Conservation (phyloP, 2,329 filamentous ascomycete genomes). For the Aulographum hederae region DNA sequence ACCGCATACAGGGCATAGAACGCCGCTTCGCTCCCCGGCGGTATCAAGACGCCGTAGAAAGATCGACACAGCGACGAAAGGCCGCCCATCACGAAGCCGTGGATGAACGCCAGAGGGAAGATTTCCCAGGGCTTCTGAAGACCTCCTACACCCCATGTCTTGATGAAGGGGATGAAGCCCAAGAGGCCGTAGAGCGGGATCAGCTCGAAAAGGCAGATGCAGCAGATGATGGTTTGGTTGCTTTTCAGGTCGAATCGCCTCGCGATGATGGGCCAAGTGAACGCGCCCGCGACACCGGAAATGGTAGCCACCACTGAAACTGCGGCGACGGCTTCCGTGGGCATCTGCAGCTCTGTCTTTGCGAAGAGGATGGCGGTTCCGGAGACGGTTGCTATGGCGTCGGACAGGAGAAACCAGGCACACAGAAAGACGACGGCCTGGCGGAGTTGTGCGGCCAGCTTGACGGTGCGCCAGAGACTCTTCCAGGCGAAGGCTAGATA, state of each 20-base stretch:
- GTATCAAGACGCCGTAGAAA: slow-evolving; percentile 77
- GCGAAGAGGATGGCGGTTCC: slow-evolving; percentile 90
- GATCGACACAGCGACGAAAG: slow-evolving; percentile 77
- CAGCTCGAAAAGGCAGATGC: slow-evolving; percentile 69
- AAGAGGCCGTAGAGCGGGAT: slow-evolving; percentile 79
- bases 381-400: slow-evolving; percentile 81
- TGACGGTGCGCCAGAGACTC: slow-evolving; percentile 60
- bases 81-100: slow-evolving; percentile 78
- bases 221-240: slow-evolving; percentile 69
- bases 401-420: slow-evolving; percentile 83
- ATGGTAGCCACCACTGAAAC: slow-evolving; percentile 83
- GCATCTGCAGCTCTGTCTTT: slow-evolving; percentile 78
- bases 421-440: slow-evolving; percentile 61
- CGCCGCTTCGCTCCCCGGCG: slow-evolving; percentile 76
- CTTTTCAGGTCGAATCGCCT: slow-evolving; percentile 46
- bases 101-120: slow-evolving; percentile 70
- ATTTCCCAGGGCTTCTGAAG: slow-evolving; percentile 85
- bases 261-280: slow-evolving; percentile 69
- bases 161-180: slow-evolving; percentile 63
- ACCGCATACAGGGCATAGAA: slow-evolving; percentile 92
- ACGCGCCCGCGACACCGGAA: slow-evolving; percentile 69
- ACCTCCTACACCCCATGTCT: slow-evolving; percentile 54
- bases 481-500: slow-evolving; percentile 72
- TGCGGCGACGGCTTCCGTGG: slow-evolving; percentile 64
- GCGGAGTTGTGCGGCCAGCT: slow-evolving; percentile 46